A percentile compares a stretch with the other conserved stretches of the same genome.
phyloP scores from a whole-genome alignment of 2,329 filamentous ascomycete genomes.

The Ophiostoma quercus region DNA sequence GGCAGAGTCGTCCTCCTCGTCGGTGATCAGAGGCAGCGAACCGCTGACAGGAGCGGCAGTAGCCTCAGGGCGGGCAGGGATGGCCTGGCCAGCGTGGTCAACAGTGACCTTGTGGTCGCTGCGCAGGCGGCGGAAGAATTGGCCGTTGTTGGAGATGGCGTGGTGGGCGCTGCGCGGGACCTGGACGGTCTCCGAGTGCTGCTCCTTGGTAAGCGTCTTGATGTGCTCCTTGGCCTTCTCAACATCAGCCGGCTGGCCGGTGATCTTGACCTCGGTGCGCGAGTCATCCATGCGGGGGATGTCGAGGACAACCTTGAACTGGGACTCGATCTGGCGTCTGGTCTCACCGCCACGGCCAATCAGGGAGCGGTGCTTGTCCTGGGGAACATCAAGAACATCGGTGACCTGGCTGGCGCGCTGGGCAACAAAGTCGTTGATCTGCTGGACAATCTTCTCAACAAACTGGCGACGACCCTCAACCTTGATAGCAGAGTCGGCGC shows the following conservation, averaged over 20 bases:
- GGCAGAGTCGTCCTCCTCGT: constrained; percentile 61
- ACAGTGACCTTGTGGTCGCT: constrained; percentile 85
- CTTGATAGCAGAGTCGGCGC: constrained; percentile 75
- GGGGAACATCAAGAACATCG: constrained; percentile 73
- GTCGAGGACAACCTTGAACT: constrained; percentile 82
- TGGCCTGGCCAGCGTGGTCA: constrained; percentile 76
- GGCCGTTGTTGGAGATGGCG: constrained; percentile 76
- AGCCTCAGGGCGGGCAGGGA: constrained; percentile 64
- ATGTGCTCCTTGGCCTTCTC: constrained; percentile 86
- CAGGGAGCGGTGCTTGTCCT: constrained; percentile 81
- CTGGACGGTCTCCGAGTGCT: constrained; percentile 80
- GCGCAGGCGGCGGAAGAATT: constrained; percentile 86
- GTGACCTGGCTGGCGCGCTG: constrained; percentile 79
- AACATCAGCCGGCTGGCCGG: constrained; percentile 71
- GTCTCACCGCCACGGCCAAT: constrained; percentile 90
- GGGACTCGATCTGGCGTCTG: constrained; percentile 75
- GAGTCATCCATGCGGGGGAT: constrained; percentile 84
- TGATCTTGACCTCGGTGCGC: constrained; percentile 79
- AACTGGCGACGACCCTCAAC: constrained; percentile 78
- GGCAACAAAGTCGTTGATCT: constrained; percentile 76
- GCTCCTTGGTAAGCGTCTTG: constrained; percentile 69
- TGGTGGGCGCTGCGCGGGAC: constrained; percentile 82
- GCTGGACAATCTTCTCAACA: constrained; percentile 80
- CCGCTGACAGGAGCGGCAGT: constrained; percentile 55
- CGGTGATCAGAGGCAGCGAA: constrained; percentile 84